Evolutionary conservation across 345 rosid species (phyloP), one percentile per base, ranked within the genome.

Genomic region (Eucalyptus curtisii): DNA sequence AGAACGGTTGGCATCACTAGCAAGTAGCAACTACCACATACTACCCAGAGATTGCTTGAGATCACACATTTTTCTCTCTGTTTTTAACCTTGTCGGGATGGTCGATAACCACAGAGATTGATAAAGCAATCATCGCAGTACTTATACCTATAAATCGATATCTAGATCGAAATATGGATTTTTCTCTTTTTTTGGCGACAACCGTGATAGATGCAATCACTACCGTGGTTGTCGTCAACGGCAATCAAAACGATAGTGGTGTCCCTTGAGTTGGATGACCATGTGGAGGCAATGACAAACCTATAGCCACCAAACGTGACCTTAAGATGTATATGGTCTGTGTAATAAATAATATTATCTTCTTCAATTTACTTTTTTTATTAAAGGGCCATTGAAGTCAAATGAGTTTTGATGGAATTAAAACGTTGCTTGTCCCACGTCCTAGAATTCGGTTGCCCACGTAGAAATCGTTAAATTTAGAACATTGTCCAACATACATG

Each of bases 221-320:
- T 19, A 17, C 24, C 24, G 5, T 3, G 25, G 2, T 9, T 9
- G 44, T 19, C 4, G 6, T 4, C 45, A 2, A 19, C 0, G 12
- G 24, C 2, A 4, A 68, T 68, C 80, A 2, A 5, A 20, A 33
- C 1, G 24, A 9, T 5, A 11, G 13, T 5, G 6, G 24, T 19
- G 1, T 37, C 25, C 80, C 44, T 71, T 4, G 1, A 71, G 44
- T 19, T 1, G 0, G 7, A 33, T 17, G 81, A 33, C 44, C 44
- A 7, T 6, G 1, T 1, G 81, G 81, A 33, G 81, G 81, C 2
- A 0, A 71, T 6, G 13, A 71, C 25, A 10, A 37, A 16, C 25
- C 44, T 71, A 71, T 8, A 33, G 81, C 81, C 45, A 19, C 44
- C 7, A 71, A 3, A 37, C 2, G 7, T 5, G 19, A 17, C 24